Percentiles rank a stretch among this genome's conserved stretches.
Evolutionary conservation across 495 filamentous ascomycete genomes (phyloP).

Genomic region (Cercophora scortea): DNA sequence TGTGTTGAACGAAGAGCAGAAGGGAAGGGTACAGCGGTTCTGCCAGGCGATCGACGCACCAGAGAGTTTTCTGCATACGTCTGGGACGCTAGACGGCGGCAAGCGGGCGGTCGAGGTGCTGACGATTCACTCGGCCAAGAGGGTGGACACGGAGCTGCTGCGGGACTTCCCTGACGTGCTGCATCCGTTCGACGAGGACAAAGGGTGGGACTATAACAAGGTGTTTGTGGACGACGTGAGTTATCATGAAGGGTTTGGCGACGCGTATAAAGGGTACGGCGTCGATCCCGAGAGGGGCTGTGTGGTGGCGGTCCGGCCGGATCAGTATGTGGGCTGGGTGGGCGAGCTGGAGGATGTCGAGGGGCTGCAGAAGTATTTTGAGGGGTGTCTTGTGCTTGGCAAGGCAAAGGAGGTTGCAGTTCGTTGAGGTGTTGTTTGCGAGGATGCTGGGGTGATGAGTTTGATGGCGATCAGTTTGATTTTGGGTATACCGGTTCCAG

Average conservation of each 20-base stretch:
- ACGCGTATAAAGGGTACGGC: conserved; percentile 57
- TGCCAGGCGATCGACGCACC: conserved; percentile 29
- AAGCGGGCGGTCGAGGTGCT: conserved; percentile 49
- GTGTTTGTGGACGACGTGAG: conserved; percentile 57
- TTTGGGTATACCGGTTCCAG: too few species aligned
- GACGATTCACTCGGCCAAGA: conserved; percentile 49
- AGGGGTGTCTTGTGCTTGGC: conserved; percentile 21
- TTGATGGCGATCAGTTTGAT: too few species aligned
- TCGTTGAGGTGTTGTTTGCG: too few species aligned
- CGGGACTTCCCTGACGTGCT: conserved; percentile 49
- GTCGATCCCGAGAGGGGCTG: conserved; percentile 52
- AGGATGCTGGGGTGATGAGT: too few species aligned
- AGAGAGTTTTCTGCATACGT: conserved; percentile 30
- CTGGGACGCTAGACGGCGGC: conserved; percentile 28
- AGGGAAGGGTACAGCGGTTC: conserved; percentile 40
- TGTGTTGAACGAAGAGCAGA: conserved; percentile 31
- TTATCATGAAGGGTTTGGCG: conserved; percentile 51
- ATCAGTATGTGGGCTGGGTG: conserved; percentile 56
- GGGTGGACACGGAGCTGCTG: conserved; percentile 43
- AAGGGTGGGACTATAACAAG: conserved; percentile 58
- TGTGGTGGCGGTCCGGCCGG: conserved; percentile 48
- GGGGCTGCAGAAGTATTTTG: conserved; percentile 30
- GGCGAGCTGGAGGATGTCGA: conserved; percentile 47
- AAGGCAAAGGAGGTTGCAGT: too few species aligned
- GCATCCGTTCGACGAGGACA: conserved; percentile 48